These are phyloP conservation scores for Trichoderma orchidacearum DNA, from an alignment of 495 filamentous ascomycete genomes.

Conservation along the genomic window DNA sequence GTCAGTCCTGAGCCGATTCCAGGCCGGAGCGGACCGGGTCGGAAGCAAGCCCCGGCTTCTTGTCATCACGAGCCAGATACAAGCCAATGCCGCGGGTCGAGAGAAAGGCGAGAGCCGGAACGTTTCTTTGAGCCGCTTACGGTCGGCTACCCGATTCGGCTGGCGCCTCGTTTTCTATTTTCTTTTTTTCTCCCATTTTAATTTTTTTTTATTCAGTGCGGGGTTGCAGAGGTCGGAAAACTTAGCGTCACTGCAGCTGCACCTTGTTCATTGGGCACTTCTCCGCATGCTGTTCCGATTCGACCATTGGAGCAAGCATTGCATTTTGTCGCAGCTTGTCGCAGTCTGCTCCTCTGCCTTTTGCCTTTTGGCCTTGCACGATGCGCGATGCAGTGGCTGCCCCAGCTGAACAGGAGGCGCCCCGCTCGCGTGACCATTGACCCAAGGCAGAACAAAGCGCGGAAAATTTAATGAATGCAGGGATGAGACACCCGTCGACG, in stretches of 20 bases:
- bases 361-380: background rate
- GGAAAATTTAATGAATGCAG: background rate
- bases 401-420: background rate
- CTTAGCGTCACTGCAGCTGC: background rate
- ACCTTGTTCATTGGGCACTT: background rate
- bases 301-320: background rate
- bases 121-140: background rate
- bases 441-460: background rate
- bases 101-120: too few relatives aligned
- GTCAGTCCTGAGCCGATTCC: too few relatives aligned
- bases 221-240: background rate
- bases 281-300: background rate
- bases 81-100: background rate
- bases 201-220: background rate
- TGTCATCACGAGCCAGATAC: background rate
- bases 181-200: background rate
- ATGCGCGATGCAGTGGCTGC: background rate
- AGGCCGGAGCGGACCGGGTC: background rate
- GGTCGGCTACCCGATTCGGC: background rate
- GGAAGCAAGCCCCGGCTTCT: background rate
- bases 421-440: conserved; percentile 1
- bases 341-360: background rate
- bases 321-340: background rate
- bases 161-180: background rate
- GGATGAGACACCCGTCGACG: background rate